Evolutionary conservation across 192 early-diverging fungal genomes (phyloP).

Genomic region (Backusella parvicylindrica): DNA sequence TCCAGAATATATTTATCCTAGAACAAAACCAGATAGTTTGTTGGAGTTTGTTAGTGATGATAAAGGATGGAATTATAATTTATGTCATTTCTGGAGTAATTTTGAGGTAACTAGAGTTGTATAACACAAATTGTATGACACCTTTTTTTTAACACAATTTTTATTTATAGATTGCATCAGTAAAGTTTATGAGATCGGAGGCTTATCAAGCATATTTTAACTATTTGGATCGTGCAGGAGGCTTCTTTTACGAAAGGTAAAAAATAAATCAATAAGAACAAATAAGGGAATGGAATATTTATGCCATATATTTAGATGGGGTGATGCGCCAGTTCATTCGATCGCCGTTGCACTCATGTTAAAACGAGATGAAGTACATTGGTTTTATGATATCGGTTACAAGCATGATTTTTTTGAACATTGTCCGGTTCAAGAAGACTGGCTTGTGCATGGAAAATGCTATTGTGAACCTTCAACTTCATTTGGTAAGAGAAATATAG

Average conservation of each 20-base stretch:
- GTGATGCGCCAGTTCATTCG: slow-evolving; percentile 71
- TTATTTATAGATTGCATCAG: slow-evolving; percentile 31
- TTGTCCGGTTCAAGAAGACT: slow-evolving; percentile 38
- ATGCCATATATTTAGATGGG: slow-evolving; percentile 44
- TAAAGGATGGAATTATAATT: slow-evolving; percentile 57
- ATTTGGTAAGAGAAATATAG: slow-evolving; percentile 38
- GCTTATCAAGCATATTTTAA: slow-evolving; percentile 70
- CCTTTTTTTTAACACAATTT: neutral
- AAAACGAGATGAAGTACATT: slow-evolving; percentile 56
- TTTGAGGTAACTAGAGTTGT: slow-evolving; percentile 60
- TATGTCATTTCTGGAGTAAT: slow-evolving; percentile 85
- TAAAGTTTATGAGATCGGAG: slow-evolving; percentile 56
- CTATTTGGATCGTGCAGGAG: slow-evolving; percentile 66
- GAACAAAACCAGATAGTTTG: slow-evolving; percentile 32
- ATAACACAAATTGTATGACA: too few relatives aligned
- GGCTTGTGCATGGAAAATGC: slow-evolving; percentile 41
- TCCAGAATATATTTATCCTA: slow-evolving; percentile 47
- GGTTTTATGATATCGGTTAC: slow-evolving; percentile 74
- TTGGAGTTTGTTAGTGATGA: slow-evolving; percentile 55
- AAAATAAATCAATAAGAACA: neutral
- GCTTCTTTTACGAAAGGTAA: slow-evolving; percentile 81
- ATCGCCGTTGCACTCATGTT: slow-evolving; percentile 58
- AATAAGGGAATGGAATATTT: neutral
- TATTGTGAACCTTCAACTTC: slow-evolving; percentile 47
- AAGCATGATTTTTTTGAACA: slow-evolving; percentile 40